phyloP scores from a whole-genome alignment of 2,329 filamentous ascomycete genomes.

The Sclerotinia sclerotiorum region DNA sequence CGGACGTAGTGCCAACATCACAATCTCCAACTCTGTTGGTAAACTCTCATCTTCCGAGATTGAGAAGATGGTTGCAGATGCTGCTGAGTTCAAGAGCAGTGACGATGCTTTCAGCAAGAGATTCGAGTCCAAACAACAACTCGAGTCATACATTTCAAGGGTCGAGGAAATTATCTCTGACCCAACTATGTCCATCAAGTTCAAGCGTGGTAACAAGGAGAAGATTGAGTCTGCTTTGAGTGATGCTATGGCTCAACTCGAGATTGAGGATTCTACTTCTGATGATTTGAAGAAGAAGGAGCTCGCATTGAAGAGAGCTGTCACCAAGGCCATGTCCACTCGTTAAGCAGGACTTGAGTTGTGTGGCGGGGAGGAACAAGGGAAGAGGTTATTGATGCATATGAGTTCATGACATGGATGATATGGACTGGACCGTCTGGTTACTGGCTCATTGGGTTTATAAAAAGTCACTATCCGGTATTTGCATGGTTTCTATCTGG shows the following conservation, averaged over 20 bases:
- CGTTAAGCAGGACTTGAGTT: slow-evolving; percentile 56
- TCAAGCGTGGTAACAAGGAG: slow-evolving; percentile 99
- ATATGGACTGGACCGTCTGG: slow-evolving; percentile 40
- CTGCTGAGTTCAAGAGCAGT: slow-evolving; percentile 97
- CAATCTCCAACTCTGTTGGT: slow-evolving; percentile 98
- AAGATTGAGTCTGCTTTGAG: slow-evolving; percentile 97
- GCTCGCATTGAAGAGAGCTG: slow-evolving; percentile 92
- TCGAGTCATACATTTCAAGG: slow-evolving; percentile 97
- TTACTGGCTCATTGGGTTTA: slow-evolving; percentile 37
- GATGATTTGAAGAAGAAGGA: slow-evolving; percentile 99
- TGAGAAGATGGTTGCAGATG: slow-evolving; percentile 94
- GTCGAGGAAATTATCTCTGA: slow-evolving; percentile 99
- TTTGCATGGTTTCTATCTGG: slow-evolving; percentile 37
- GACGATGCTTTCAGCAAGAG: slow-evolving; percentile 99
- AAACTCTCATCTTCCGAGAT: slow-evolving; percentile 95
- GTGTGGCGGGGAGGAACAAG: slow-evolving; percentile 28
- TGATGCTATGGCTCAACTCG: slow-evolving; percentile 96
- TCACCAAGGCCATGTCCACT: slow-evolving; percentile 95
- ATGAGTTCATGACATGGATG: slow-evolving; percentile 40
- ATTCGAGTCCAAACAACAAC: slow-evolving; percentile 98
- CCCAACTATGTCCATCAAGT: slow-evolving; percentile 90
- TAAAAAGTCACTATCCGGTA: slow-evolving; percentile 39
- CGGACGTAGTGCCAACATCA: slow-evolving; percentile 97
- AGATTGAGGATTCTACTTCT: slow-evolving; percentile 85
- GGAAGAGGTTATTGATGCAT: slow-evolving; percentile 35